Evolutionary conservation across 129 eudicot genomes (phyloP).

Genomic region (Flaveria linearis): DNA sequence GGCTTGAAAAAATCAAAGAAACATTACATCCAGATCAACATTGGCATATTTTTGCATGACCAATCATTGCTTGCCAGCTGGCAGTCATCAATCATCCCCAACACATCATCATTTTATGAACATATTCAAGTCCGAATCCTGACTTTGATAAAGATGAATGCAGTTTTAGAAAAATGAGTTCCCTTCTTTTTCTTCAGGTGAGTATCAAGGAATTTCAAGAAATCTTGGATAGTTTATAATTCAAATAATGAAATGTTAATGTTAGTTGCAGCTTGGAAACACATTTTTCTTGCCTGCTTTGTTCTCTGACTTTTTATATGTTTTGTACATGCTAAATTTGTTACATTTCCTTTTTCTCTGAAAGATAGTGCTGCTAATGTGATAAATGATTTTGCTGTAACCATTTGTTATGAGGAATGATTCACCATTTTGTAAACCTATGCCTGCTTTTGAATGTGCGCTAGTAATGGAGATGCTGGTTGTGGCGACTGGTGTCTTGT

Average conservation of each 20-base stretch:
- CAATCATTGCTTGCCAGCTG: constrained; percentile 9
- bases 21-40: constrained; percentile 58
- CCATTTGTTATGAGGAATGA: background rate
- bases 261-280: constrained; percentile 16
- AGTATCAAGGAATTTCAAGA: constrained; percentile 26
- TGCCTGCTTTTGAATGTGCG: background rate
- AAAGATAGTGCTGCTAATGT: constrained; percentile 10
- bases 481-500: background rate
- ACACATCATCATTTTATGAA: constrained; percentile 29
- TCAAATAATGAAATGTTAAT: constrained; percentile 28
- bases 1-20: constrained; percentile 77
- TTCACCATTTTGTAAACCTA: background rate
- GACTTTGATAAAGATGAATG: constrained; percentile 6
- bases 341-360: constrained; percentile 7
- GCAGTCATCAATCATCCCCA: background rate
- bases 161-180: constrained; percentile 26
- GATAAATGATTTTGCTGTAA: constrained; percentile 4
- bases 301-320: background rate
- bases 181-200: constrained; percentile 21
- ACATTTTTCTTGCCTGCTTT: background rate
- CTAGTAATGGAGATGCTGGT: background rate
- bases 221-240: constrained; percentile 13
- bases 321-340: constrained; percentile 25
- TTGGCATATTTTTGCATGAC: constrained; percentile 67
- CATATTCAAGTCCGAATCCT: constrained; percentile 18